Evolutionary conservation across 2,329 filamentous ascomycete species (phyloP).

Genomic region (Sclerotinia subarctica): DNA sequence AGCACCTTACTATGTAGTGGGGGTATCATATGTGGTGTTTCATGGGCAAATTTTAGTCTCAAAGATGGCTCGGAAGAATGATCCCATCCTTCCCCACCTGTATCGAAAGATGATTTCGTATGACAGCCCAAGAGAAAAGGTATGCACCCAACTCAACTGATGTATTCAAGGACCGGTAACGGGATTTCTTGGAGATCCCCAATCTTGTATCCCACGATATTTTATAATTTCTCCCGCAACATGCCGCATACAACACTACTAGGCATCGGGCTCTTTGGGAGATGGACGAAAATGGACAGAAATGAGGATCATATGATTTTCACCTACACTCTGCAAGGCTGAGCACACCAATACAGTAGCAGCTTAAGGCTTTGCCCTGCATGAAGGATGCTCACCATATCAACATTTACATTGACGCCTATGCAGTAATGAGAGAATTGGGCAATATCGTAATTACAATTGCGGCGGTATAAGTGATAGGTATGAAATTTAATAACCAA

Average conservation of each 20-base stretch:
- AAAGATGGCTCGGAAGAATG: background rate
- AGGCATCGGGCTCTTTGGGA: background rate
- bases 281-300: background rate
- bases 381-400: conserved; percentile 11
- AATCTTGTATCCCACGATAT: conserved; percentile 28
- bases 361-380: background rate
- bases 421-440: conserved; percentile 8
- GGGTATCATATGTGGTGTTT: conserved; percentile 19
- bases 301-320: conserved; percentile 17
- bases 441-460: background rate
- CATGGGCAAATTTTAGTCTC: conserved; percentile 9
- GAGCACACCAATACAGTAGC: conserved; percentile 18
- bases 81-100: background rate
- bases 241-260: conserved; percentile 3
- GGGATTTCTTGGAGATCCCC: conserved; percentile 17
- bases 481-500: conserved; percentile 5
- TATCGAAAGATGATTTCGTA: conserved; percentile 3
- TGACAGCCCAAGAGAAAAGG: background rate
- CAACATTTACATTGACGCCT: background rate
- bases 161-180: conserved; percentile 5
- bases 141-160: conserved; percentile 1
- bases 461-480: background rate
- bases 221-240: conserved; percentile 20
- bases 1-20: background rate
- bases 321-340: conserved; percentile 18